These are phyloP conservation scores for Fusarium albosuccineum DNA, from an alignment of 2,329 filamentous ascomycete species.

Conservation along the genomic window DNA sequence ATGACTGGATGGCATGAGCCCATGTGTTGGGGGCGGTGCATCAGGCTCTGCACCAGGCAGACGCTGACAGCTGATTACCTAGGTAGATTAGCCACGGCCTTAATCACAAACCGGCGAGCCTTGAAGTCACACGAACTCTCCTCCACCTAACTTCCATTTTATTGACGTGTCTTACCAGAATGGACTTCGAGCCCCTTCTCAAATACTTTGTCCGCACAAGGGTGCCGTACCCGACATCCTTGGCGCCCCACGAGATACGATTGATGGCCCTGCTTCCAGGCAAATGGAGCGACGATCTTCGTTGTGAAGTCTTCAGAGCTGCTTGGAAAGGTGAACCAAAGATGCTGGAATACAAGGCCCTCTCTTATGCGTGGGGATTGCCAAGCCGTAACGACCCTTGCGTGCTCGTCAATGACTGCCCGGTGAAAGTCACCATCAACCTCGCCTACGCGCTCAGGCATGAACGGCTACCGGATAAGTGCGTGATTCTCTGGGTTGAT, in stretches of 20 bases:
- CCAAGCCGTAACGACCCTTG: neutral
- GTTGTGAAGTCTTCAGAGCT: neutral
- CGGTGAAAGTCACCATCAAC: neutral
- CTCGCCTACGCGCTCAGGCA: neutral
- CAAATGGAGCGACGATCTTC: neutral
- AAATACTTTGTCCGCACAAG: neutral
- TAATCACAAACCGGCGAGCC: neutral
- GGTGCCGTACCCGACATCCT: neutral
- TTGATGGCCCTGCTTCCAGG: neutral
- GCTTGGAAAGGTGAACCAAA: neutral
- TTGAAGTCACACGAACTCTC: neutral
- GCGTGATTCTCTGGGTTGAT: neutral
- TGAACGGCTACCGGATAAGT: neutral
- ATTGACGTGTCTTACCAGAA: neutral
- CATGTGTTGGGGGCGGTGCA: neutral
- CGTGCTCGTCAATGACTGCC: neutral
- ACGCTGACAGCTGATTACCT: neutral
- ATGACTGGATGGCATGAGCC: neutral
- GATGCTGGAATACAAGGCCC: neutral
- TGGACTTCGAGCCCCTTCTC: neutral
- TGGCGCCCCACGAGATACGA: neutral
- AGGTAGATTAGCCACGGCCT: neutral
- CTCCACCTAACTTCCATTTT: neutral
- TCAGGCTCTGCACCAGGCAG: neutral
- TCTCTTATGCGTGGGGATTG: conserved; percentile 4